A percentile compares a stretch with the other conserved stretches of the same genome.
phyloP scores from a whole-genome alignment of 768 basidiomycete species.

The Lentinula boryana region DNA sequence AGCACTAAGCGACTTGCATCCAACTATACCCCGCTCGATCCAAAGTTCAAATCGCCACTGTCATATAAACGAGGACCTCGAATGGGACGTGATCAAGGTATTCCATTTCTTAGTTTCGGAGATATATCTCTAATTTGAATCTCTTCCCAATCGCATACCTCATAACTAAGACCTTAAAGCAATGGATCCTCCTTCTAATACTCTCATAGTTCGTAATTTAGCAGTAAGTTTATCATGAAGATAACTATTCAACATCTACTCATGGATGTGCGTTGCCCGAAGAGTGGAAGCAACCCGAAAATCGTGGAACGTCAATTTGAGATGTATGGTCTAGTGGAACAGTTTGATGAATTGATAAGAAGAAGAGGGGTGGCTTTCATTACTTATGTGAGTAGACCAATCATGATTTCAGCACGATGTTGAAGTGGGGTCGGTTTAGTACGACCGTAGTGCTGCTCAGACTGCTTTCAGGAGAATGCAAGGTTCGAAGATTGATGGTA shows the following conservation, averaged over 20 bases:
- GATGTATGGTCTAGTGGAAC: not conserved
- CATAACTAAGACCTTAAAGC: not conserved
- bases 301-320: not conserved
- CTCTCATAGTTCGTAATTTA: not conserved
- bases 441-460: not conserved
- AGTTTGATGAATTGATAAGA: constrained; percentile 2
- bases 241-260: not conserved
- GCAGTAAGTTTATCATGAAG: not conserved
- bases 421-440: not conserved
- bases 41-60: not conserved
- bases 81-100: not conserved
- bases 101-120: not conserved
- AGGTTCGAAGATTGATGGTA: not conserved
- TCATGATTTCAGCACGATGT: no score
- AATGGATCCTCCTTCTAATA: not conserved
- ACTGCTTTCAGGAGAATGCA: not conserved
- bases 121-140: no score
- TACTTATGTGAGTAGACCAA: not conserved
- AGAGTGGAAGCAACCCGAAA: not conserved
- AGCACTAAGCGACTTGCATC: no score
- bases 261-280: not conserved
- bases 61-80: not conserved
- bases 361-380: not conserved
- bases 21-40: not conserved
- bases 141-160: no score